These are phyloP conservation scores for Crucibulum parvulum DNA, from an alignment of 1,284 basidiomycete species.

Conservation along the genomic window DNA sequence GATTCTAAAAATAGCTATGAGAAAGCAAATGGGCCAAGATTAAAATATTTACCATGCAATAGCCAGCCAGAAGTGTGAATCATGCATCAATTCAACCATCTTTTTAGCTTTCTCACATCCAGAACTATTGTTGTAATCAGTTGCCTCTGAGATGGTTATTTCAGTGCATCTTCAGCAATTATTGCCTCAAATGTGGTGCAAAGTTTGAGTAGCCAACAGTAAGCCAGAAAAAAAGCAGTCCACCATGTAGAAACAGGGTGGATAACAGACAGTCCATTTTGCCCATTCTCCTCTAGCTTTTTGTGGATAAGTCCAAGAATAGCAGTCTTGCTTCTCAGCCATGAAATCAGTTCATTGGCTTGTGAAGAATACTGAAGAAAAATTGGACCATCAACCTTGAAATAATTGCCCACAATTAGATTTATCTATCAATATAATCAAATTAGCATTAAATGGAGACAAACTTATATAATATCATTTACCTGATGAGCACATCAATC, in stretches of 20 bases:
- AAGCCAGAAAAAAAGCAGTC: slow-evolving; percentile 42
- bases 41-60: slow-evolving; percentile 20
- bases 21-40: slow-evolving; percentile 3
- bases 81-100: slow-evolving; percentile 29
- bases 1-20: slow-evolving; percentile 23
- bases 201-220: slow-evolving; percentile 31
- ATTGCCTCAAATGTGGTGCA: slow-evolving; percentile 15
- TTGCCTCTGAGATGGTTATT: slow-evolving; percentile 10
- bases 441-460: slow-evolving; percentile 1
- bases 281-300: slow-evolving; percentile 3
- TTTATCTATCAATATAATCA: slow-evolving; percentile 35
- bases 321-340: slow-evolving; percentile 37
- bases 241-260: slow-evolving; percentile 38
- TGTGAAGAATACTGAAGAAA: slow-evolving; percentile 21
- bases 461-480: slow-evolving; percentile 4
- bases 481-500: slow-evolving; percentile 50
- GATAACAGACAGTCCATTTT: slow-evolving; percentile 22
- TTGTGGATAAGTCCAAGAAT: slow-evolving; percentile 28
- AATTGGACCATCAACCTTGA: slow-evolving; percentile 23
- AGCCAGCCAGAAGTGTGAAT: slow-evolving; percentile 31
- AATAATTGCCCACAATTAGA: slow-evolving; percentile 45
- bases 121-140: slow-evolving; percentile 15
- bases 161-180: slow-evolving; percentile 11
- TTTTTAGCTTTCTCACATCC: slow-evolving; percentile 27
- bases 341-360: slow-evolving; percentile 38